Evolutionary conservation across 805 yeast genomes (phyloP).

Genomic region (Lipomyces sp.): DNA sequence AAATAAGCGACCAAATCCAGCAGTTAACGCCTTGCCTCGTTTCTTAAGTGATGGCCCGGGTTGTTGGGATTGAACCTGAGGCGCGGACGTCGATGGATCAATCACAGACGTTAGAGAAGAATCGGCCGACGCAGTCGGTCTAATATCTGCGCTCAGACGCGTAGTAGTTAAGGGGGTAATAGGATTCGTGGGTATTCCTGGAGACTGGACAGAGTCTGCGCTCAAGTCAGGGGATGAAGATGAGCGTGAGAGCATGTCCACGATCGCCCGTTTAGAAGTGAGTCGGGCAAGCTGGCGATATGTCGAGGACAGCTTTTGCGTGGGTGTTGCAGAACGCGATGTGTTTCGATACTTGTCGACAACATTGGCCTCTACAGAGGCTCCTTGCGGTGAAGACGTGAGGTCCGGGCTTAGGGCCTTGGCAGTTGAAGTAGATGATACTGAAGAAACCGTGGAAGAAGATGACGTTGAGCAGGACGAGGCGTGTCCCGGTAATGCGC

Average conservation of each 20-base stretch:
- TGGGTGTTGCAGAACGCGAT: neutral
- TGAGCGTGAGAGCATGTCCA: slow-evolving; percentile 4
- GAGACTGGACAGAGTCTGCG: neutral
- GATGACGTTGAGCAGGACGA: slow-evolving; percentile 22
- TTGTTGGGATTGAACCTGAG: neutral
- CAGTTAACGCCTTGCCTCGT: slow-evolving; percentile 19
- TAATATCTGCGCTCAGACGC: too few relatives aligned
- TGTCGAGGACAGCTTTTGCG: neutral
- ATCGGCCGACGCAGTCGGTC: neutral
- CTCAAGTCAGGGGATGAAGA: neutral
- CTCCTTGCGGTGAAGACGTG: neutral
- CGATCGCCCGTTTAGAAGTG: slow-evolving; percentile 2
- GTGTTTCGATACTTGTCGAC: neutral
- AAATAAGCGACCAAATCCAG: slow-evolving; percentile 27
- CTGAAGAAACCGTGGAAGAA: slow-evolving; percentile 12
- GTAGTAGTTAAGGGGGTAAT: neutral
- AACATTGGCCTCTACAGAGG: neutral
- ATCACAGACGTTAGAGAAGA: slow-evolving; percentile 12
- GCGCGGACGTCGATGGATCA: neutral
- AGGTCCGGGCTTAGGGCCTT: neutral
- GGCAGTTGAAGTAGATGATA: slow-evolving; percentile 2
- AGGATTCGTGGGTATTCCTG: neutral
- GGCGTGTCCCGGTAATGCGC: slow-evolving; percentile 6
- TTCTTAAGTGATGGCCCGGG: slow-evolving; percentile 10
- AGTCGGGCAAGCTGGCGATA: slow-evolving; percentile 4